Base-by-base conservation (phyloP, 495 filamentous ascomycete species). In the Podospora comata region DNA sequence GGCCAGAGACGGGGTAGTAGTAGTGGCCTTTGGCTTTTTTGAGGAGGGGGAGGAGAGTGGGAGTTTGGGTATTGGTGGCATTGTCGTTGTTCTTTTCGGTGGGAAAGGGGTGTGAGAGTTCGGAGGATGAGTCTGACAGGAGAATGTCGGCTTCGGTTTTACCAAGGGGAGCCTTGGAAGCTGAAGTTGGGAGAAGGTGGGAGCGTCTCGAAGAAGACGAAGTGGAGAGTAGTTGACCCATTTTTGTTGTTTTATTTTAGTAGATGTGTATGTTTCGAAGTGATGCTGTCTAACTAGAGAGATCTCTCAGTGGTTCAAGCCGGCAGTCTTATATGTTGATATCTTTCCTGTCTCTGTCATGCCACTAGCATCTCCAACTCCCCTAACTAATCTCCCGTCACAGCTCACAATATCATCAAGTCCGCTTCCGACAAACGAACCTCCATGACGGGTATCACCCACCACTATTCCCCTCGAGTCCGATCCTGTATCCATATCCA, bases 1-100 rank as follows among this genome's bases (percentile, higher is more conserved):
- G 78, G 13, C 85, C 86, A 70, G 86, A 80, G 57, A 80, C 75
- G 6, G 88, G 72, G 32, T 70, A 68, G 69, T 73, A 75, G 64
- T 74, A 78, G 60, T 76, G 73, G 30, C 75, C 75, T 34, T 69
- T 72, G 6, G 73, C 75, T 23, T 68, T 71, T 23, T 67, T 65
- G 44, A 72, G 44, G n/a, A 11, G 23, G 62, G 18, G 62, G 20
- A 58, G n/a, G 55, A n/a, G 4, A 11, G 6, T 0, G 4, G 55
- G 20, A 65, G 3, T 20, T 1, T 2, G 67, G 34, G 27, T 44
- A n/a, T 58, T 19, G 55, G 3, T 58, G 19, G 7, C 19, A 6
- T 48, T 16, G 39, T 48, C 15, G 39, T 11, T 48, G 39, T 13
- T 48, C 9, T 18, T 48, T 16, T 48, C 39, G 0, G 9, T 3